Conservation (phyloP, 768 basidiomycete genomes). For the Xanthoconium stramineum region DNA sequence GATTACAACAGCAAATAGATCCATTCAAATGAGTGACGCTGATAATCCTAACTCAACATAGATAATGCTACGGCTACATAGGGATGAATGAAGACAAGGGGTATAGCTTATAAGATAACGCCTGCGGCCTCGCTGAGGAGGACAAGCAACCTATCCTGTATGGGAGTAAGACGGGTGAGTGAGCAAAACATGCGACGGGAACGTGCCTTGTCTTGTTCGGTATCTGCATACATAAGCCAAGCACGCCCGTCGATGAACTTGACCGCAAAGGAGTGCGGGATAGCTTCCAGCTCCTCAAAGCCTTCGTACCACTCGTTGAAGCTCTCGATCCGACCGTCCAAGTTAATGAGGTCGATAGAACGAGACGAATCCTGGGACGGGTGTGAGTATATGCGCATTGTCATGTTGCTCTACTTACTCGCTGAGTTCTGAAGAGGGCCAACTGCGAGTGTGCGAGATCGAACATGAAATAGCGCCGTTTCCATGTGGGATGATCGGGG, state of each 20-base stretch:
- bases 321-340: constrained; percentile 44
- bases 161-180: not conserved
- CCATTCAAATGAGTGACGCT: constrained; percentile 6
- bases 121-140: constrained; percentile 30
- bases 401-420: constrained; percentile 34
- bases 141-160: constrained; percentile 26
- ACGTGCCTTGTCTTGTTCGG: constrained; percentile 60
- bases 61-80: constrained; percentile 20
- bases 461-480: constrained; percentile 61
- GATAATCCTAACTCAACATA: constrained; percentile 4
- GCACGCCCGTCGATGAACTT: constrained; percentile 50
- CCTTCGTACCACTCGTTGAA: constrained; percentile 65
- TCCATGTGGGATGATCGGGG: constrained; percentile 54
- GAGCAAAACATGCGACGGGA: not conserved
- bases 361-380: constrained; percentile 26
- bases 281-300: constrained; percentile 63
- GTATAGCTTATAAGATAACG: constrained; percentile 25
- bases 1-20: not conserved
- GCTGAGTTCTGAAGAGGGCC: constrained; percentile 49
- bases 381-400: constrained; percentile 1
- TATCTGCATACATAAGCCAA: constrained; percentile 62
- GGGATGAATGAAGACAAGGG: constrained; percentile 5
- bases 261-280: constrained; percentile 63
- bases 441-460: constrained; percentile 38
- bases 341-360: constrained; percentile 36